Evolutionary conservation across 2,329 filamentous ascomycete genomes (phyloP), one percentile per base, ranked within the genome.

Genomic region (Pseudogymnoascus sp.): DNA sequence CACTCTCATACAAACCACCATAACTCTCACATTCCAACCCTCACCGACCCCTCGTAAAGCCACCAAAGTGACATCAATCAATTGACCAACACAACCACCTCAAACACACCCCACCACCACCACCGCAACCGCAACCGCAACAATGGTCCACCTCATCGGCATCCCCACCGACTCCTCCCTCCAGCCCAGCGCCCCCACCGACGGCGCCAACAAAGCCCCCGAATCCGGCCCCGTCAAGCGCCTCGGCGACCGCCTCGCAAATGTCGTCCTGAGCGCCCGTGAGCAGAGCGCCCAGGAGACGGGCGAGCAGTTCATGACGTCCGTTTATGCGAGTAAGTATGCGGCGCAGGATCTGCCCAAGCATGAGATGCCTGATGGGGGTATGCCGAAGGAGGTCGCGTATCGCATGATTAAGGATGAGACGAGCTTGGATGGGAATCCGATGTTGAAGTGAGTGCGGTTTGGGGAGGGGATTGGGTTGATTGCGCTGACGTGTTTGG

Each of bases 351-450:
- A 96, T 71, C 81, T 97, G 44, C 92, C 93, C 28, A 85, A 83
- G 72, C 81, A 89, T 72, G 88, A 92, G 78, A 97, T 97, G 85
- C 92, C 93, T 1, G 91, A 96, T 71, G 72, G 78, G 19, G 90
- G 96, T 77, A 96, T 97, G 93, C 93, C 93, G 50, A 87, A 85
- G 69, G 90, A 96, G 69, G 84, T 96, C 62, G 93, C 93, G n/a
- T 96, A 97, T 76, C 88, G 92, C 60, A 89, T 97, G 90, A 97
- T 97, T 81, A 93, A 91, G 80, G 93, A 97, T 75, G 91, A 96
- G 73, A 81, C 97, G 68, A 95, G 90, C 67, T 80, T 97, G 62
- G 93, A 97, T 74, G 92, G 92, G 63, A 96, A 93, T 70, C 91
- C 92, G 8, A 93, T 92, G 82, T 83, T 96, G 67, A 91, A 88